Evolutionary conservation across 768 basidiomycete species (phyloP).

Genomic region (Multifurca ochricompacta): DNA sequence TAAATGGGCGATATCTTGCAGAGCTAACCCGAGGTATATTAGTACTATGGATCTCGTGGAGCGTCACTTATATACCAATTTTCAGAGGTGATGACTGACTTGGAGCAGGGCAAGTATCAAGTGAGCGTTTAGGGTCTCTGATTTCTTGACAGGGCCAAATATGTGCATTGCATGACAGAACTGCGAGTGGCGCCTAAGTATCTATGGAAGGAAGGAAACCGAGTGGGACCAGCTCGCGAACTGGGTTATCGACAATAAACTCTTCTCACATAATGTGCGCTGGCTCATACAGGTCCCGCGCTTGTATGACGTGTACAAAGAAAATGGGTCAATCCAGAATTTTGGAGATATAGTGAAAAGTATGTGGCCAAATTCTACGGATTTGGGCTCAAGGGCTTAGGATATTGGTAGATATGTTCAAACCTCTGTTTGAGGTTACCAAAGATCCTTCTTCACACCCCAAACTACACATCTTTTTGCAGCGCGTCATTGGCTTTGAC

Average conservation of each 20-base stretch:
- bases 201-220: constrained; percentile 73
- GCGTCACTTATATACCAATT: neutral
- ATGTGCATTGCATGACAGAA: constrained; percentile 49
- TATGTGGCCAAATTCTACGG: constrained; percentile 34
- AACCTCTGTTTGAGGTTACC: constrained; percentile 93
- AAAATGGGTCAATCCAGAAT: constrained; percentile 69
- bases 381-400: neutral
- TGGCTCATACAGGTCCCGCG: constrained; percentile 97
- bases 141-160: neutral
- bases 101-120: constrained; percentile 98
- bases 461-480: constrained; percentile 90
- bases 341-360: constrained; percentile 90
- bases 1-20: constrained; percentile 87
- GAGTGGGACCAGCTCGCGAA: constrained; percentile 99
- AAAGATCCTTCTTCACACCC: constrained; percentile 85
- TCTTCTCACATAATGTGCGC: constrained; percentile 93
- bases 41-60: neutral
- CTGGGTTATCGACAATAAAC: constrained; percentile 92
- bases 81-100: constrained; percentile 92
- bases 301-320: constrained; percentile 92
- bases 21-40: constrained; percentile 80
- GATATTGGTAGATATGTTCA: constrained; percentile 66
- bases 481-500: constrained; percentile 94
- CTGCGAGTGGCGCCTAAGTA: constrained; percentile 94
- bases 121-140: constrained; percentile 31